These are phyloP conservation scores for Ogataea hybrid DNA, from an alignment of 1,139 yeast species.

Conservation along the genomic window DNA sequence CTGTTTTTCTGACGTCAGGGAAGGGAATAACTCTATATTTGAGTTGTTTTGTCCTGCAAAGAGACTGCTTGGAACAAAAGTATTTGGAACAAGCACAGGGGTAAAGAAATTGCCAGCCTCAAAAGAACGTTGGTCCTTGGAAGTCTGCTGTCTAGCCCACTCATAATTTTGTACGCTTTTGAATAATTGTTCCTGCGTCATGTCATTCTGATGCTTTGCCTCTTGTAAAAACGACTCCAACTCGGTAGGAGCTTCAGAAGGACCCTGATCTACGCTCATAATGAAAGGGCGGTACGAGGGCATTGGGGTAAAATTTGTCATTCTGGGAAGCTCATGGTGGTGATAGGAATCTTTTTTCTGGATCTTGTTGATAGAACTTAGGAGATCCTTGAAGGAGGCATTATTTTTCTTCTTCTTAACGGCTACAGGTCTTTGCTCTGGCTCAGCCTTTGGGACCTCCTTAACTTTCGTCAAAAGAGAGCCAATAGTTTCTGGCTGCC, in stretches of 20 bases:
- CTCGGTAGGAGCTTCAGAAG: slow-evolving; percentile 4
- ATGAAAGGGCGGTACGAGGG: slow-evolving; percentile 18
- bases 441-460: neutral
- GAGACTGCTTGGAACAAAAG: slow-evolving; percentile 25
- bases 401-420: slow-evolving; percentile 1
- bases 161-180: slow-evolving; percentile 53
- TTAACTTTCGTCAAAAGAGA: neutral
- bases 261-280: slow-evolving; percentile 3
- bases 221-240: slow-evolving; percentile 38
- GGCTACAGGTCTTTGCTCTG: neutral
- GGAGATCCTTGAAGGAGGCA: slow-evolving; percentile 19
- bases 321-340: slow-evolving; percentile 20
- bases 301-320: slow-evolving; percentile 25
- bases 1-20: slow-evolving; percentile 1
- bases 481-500: slow-evolving; percentile 2
- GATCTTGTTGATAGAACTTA: slow-evolving; percentile 23
- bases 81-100: slow-evolving; percentile 37
- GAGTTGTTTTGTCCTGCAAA: slow-evolving; percentile 7
- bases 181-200: slow-evolving; percentile 43
- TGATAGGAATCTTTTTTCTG: slow-evolving; percentile 10
- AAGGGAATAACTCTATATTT: slow-evolving; percentile 8
- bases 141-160: slow-evolving; percentile 42
- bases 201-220: slow-evolving; percentile 41
- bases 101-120: slow-evolving; percentile 51
- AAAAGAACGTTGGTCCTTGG: slow-evolving; percentile 40